These are phyloP conservation scores for Nissolia schottii DNA, from an alignment of 306 rosid species.

Conservation along the genomic window DNA sequence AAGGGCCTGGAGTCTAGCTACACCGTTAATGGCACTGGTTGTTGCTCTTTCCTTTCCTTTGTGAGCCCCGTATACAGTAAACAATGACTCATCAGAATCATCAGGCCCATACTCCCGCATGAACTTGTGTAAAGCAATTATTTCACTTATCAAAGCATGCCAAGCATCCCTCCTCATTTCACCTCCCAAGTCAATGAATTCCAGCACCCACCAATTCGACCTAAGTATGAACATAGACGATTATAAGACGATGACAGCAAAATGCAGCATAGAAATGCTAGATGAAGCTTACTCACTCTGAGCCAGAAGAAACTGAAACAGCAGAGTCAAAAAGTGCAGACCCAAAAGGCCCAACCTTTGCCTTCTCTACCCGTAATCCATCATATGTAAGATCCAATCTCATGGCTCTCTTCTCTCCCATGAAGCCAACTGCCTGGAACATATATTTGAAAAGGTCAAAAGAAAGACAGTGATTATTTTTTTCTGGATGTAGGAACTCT, in stretches of 20 bases:
- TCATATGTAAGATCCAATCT: conserved; percentile 73
- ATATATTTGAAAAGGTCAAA: conserved; percentile 26
- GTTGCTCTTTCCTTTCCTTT: conserved; percentile 80
- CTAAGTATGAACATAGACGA: conserved; percentile 35
- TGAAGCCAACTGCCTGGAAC: conserved; percentile 66
- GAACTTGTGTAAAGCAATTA: conserved; percentile 74
- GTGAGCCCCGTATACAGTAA: conserved; percentile 67
- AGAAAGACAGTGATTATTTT: conserved; percentile 18
- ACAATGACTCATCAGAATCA: conserved; percentile 59
- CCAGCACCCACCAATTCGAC: conserved; percentile 68
- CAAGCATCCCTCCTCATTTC: conserved; percentile 97
- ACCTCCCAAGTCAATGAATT: conserved; percentile 95
- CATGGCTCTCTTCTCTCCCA: conserved; percentile 57
- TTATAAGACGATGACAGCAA: conserved; percentile 4
- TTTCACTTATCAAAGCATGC: conserved; percentile 83
- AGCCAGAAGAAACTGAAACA: conserved; percentile 66
- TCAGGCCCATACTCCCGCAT: conserved; percentile 65
- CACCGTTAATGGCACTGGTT: conserved; percentile 55
- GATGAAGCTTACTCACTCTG: conserved; percentile 66
- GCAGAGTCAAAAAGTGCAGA: conserved; percentile 91
- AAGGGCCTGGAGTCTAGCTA: conserved; percentile 88
- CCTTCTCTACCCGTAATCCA: conserved; percentile 60
- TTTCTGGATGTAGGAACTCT: not conserved
- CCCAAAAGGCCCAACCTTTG: conserved; percentile 96
- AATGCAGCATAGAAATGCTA: conserved; percentile 23